These are phyloP conservation scores for Arctium minus DNA, from an alignment of 129 eudicot species.

Conservation along the genomic window DNA sequence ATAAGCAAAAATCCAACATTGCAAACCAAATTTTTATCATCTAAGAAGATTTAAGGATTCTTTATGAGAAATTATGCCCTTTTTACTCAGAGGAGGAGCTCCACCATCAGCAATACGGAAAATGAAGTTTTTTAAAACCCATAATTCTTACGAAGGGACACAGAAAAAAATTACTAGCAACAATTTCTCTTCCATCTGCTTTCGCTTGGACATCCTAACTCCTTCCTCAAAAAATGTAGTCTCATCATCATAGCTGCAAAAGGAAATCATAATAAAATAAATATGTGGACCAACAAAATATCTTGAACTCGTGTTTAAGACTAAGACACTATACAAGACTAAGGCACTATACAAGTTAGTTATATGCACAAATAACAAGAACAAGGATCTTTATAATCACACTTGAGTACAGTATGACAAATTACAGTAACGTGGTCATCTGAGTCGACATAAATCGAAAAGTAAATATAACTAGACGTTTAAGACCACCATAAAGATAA, in stretches of 20 bases:
- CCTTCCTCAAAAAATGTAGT: constrained; percentile 52
- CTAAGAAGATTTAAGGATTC: neutral
- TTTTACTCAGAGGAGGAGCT: neutral
- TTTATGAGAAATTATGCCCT: neutral
- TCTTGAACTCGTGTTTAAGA: neutral
- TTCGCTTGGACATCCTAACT: constrained; percentile 46
- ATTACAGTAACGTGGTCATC: neutral
- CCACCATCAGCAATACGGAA: neutral
- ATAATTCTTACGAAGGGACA: neutral
- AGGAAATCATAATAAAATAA: neutral
- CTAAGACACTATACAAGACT: neutral
- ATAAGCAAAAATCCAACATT: neutral
- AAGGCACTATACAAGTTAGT: neutral
- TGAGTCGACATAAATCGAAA: neutral
- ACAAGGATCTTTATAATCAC: neutral
- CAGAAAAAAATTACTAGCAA: constrained; percentile 32
- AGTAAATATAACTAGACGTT: neutral
- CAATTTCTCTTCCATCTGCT: constrained; percentile 45
- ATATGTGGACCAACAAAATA: neutral
- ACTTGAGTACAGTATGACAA: neutral
- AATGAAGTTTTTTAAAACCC: neutral
- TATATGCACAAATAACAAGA: neutral
- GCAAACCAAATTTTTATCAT: neutral
- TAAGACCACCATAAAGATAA: neutral
- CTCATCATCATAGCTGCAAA: constrained; percentile 55